Conservation (phyloP, 805 yeast species). For the Ogataea minuta region DNA sequence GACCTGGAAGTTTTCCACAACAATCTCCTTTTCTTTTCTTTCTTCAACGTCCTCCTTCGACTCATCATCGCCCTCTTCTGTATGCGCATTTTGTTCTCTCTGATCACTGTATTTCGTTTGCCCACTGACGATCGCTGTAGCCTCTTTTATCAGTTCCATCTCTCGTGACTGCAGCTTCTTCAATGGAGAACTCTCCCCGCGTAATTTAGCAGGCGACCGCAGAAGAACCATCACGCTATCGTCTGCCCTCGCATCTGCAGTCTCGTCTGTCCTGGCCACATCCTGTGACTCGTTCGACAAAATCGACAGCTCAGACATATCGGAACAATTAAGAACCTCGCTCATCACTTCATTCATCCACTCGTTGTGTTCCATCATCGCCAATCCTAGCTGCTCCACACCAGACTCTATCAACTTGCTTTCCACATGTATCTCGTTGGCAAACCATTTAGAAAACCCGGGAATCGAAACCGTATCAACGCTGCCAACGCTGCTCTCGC, state of each 20-base stretch:
- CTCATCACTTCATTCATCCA: slow-evolving; percentile 32
- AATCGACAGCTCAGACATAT: slow-evolving; percentile 13
- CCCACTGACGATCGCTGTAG: slow-evolving; percentile 16
- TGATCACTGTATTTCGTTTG: not conserved
- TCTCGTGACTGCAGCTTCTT: slow-evolving; percentile 18
- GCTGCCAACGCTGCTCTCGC: slow-evolving; percentile 7
- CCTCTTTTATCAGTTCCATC: slow-evolving; percentile 18
- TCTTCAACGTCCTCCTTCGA: not conserved
- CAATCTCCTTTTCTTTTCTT: too few relatives aligned
- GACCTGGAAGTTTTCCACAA: not conserved
- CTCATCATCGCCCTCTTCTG: not conserved
- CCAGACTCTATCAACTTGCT: slow-evolving; percentile 26
- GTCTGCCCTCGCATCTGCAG: not conserved
- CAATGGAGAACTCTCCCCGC: slow-evolving; percentile 21
- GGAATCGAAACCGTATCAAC: slow-evolving; percentile 23
- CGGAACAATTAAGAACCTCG: slow-evolving; percentile 20
- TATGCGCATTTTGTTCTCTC: not conserved
- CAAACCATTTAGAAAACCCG: slow-evolving; percentile 36
- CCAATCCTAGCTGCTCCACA: slow-evolving; percentile 25
- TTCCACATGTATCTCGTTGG: slow-evolving; percentile 29
- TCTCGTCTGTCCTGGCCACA: not conserved
- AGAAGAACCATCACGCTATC: slow-evolving; percentile 19
- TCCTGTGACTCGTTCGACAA: slow-evolving; percentile 6
- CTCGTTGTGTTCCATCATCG: slow-evolving; percentile 27
- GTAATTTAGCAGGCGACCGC: slow-evolving; percentile 26